These are phyloP conservation scores for Microdochium nivale DNA, from an alignment of 2,329 filamentous ascomycete genomes.

Conservation along the genomic window DNA sequence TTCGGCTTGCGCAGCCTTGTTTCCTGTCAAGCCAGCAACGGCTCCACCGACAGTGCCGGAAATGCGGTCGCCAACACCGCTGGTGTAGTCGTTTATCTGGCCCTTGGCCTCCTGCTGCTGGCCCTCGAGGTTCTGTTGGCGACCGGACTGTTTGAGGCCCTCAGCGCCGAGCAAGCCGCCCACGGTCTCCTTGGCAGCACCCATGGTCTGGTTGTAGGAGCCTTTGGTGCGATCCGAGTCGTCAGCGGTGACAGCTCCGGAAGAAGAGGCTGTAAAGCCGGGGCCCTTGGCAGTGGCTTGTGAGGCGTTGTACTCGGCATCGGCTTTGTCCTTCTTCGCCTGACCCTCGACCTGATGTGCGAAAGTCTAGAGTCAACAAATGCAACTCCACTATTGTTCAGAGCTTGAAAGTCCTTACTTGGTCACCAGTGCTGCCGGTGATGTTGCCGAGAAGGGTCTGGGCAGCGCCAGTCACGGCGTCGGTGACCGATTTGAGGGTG, in stretches of 20 bases:
- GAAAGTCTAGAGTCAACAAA: slow-evolving; percentile 6
- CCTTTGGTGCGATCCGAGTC: slow-evolving; percentile 64
- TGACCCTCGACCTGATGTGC: slow-evolving; percentile 46
- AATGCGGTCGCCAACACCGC: slow-evolving; percentile 59
- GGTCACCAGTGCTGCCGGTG: slow-evolving; percentile 62
- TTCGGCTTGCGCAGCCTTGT: slow-evolving; percentile 54
- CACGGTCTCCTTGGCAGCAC: slow-evolving; percentile 72
- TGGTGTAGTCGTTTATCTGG: slow-evolving; percentile 65
- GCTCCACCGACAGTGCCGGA: slow-evolving; percentile 64
- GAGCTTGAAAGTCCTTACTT: slow-evolving; percentile 29
- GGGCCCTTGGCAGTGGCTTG: slow-evolving; percentile 70
- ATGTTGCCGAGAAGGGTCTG: slow-evolving; percentile 65
- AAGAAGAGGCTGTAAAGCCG: slow-evolving; percentile 58
- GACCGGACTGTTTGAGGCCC: slow-evolving; percentile 64
- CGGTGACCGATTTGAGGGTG: slow-evolving; percentile 70
- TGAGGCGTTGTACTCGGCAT: slow-evolving; percentile 63
- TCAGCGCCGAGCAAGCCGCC: slow-evolving; percentile 68
- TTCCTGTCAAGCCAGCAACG: slow-evolving; percentile 64
- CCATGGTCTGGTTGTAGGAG: slow-evolving; percentile 82
- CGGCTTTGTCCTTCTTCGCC: slow-evolving; percentile 54
- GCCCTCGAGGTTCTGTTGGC: slow-evolving; percentile 70
- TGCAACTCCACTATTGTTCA: neutral
- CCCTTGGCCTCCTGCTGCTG: slow-evolving; percentile 77
- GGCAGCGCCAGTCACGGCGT: slow-evolving; percentile 62
- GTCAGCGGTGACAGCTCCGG: slow-evolving; percentile 64